phyloP scores from a whole-genome alignment of 169 alveolate species.

The Perkinsus marinus region DNA sequence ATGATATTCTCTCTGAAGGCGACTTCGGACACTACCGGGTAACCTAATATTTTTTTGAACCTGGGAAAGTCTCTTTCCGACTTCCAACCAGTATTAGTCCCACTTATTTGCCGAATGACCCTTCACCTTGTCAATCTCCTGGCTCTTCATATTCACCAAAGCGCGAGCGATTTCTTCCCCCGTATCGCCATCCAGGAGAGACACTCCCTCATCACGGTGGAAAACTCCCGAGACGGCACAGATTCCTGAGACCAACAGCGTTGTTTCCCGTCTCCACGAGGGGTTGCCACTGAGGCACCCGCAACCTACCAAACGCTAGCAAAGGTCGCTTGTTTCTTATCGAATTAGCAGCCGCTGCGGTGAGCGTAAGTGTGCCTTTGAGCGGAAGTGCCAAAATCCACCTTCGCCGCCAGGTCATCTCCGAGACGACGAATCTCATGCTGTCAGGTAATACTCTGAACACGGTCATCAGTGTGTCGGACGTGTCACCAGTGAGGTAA shows the following conservation, averaged over 20 bases:
- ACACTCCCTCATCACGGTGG: not conserved
- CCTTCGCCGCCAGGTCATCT: not conserved
- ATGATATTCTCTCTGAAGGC: not conserved
- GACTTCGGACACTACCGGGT: not conserved
- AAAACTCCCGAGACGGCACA: not conserved
- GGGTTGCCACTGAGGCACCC: not conserved
- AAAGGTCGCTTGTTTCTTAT: not conserved
- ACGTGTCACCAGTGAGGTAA: not conserved
- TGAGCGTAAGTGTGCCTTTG: not conserved
- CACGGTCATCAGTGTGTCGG: not conserved
- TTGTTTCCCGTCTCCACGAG: not conserved
- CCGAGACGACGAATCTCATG: not conserved
- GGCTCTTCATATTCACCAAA: not conserved
- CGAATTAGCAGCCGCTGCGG: not conserved
- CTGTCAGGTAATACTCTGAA: not conserved
- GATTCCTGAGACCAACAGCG: not conserved
- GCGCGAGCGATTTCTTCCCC: constrained; percentile 1
- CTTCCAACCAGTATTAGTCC: not conserved
- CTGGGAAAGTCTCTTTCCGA: not conserved
- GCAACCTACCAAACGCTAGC: not conserved
- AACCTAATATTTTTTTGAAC: not conserved
- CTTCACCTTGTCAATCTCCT: not conserved
- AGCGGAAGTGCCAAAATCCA: constrained; percentile 16
- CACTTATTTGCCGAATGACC: not conserved
- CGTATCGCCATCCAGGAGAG: not conserved